A percentile compares a stretch with the other conserved stretches of the same genome.
phyloP scores from a whole-genome alignment of 805 yeast species.

The Wickerhamiella azyma region DNA sequence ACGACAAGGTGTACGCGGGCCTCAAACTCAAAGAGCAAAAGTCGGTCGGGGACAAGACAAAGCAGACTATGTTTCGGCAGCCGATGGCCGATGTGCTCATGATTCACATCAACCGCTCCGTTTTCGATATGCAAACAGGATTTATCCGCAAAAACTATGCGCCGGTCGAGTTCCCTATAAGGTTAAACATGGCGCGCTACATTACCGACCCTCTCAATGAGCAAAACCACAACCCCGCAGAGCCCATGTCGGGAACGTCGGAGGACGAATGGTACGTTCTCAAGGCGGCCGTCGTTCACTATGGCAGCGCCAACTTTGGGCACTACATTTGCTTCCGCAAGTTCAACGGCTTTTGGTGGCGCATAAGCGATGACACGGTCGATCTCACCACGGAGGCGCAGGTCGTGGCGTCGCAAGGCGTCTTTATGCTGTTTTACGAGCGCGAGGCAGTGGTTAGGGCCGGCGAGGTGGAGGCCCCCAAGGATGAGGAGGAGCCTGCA shows the following conservation, averaged over 20 bases:
- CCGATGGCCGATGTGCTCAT: conserved; percentile 57
- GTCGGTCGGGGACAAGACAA: conserved; percentile 64
- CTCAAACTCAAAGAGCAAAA: conserved; percentile 64
- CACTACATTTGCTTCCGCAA: conserved; percentile 85
- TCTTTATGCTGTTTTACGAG: conserved; percentile 87
- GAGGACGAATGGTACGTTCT: conserved; percentile 37
- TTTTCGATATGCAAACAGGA: conserved; percentile 76
- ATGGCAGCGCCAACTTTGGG: conserved; percentile 95
- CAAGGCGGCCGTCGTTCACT: conserved; percentile 81
- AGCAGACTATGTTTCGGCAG: conserved; percentile 64
- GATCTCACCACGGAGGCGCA: conserved; percentile 68
- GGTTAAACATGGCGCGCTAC: conserved; percentile 52
- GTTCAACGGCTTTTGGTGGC: conserved; percentile 83
- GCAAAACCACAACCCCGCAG: conserved; percentile 67
- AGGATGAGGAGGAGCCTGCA: neutral
- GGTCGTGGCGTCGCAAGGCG: conserved; percentile 71
- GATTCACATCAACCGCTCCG: conserved; percentile 84
- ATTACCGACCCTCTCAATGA: conserved; percentile 50
- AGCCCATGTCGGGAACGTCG: conserved; percentile 39
- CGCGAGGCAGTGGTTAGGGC: conserved; percentile 2
- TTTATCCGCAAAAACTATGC: conserved; percentile 75
- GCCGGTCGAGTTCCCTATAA: conserved; percentile 59
- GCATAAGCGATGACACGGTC: conserved; percentile 82
- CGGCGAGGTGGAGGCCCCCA: neutral
- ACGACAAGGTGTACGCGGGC: conserved; percentile 63